Base-by-base conservation (phyloP, 108 stramenopile genomes). In the Fragilaria crotonensis region DNA sequence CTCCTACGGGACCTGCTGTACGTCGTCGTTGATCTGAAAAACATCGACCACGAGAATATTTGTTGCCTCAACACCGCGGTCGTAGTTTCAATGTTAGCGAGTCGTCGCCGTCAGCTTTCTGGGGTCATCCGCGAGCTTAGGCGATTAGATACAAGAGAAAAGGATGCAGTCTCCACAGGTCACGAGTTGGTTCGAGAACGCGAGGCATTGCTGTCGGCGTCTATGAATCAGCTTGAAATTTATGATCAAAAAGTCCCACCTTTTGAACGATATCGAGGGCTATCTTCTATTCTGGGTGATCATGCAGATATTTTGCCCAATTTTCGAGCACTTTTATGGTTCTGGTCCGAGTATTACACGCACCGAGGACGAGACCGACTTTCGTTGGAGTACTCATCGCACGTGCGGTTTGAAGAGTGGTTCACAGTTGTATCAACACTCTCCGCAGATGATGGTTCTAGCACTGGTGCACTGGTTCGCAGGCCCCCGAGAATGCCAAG, bases 21-120 rank as follows among this genome's bases (percentile, higher is more conserved):
- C 23, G 79, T 80, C 27, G n/a, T n/a, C n/a, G 88, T 93, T 27
- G 68, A 78, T 52, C 44, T 90, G 23, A 68, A 48, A 23, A 80
- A 81, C 54, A 81, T 93, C 57, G 87, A 85, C 65, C 92, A 94
- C 68, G 89, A 94, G 62, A 94, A 90, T 70, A 94, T 94, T 47
- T 94, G 92, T 64, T 85, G 84, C 52, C 68, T 94, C 25, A 90
- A 90, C 65, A 90, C 92, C 31, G 87, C 82, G 4, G 72, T 93
- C 25, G 73, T 86, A 11, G 54, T 94, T 46, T 64, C 83, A 5
- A 78, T 94, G 14, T 85, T 89, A 64, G 84, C 82, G 9, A 45
- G 72, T 57, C 79, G 80, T 14, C 77, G 86, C 17, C 48, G 65
- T 2, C 60, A 80, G 54, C 63, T 87, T 22, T 49, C 66, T 11